phyloP scores from a whole-genome alignment of 169 alveolate genomes.

The Miamiensis avidus region DNA sequence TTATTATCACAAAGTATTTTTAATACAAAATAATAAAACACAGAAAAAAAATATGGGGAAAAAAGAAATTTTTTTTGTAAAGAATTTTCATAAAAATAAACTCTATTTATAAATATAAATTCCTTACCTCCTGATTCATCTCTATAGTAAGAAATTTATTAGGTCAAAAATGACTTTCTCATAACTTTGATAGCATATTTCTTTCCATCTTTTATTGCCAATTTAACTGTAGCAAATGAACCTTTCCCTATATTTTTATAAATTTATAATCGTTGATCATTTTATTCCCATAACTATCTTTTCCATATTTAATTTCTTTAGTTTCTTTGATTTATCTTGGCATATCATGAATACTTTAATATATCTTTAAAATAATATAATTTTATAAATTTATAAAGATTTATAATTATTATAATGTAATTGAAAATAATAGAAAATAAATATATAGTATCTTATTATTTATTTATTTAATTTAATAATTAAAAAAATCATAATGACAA shows the following conservation, averaged over 20 bases:
- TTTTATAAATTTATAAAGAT: no score
- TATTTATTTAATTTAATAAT: no score
- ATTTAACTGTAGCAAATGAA: constrained; percentile 3
- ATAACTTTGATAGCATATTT: constrained; percentile 15
- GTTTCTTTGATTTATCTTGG: constrained; percentile 1
- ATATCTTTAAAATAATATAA: no score
- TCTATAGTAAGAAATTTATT: constrained; percentile 3
- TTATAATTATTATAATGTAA: no score
- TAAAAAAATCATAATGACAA: no score
- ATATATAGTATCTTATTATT: no score
- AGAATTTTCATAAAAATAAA: no score
- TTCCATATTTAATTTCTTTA: neutral
- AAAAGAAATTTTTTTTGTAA: no score
- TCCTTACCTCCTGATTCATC: neutral
- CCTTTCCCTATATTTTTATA: constrained; percentile 10
- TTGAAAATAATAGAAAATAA: no score
- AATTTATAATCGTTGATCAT: constrained; percentile 10
- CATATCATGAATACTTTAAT: neutral
- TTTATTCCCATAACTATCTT: neutral
- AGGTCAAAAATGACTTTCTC: neutral
- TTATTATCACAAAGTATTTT: no score
- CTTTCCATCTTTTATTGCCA: constrained; percentile 9
- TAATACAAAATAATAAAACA: no score
- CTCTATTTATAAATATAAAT: neutral
- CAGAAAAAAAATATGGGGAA: no score